These are phyloP conservation scores for Hippophae rhamnoides DNA, from an alignment of 306 rosid species.

Conservation along the genomic window DNA sequence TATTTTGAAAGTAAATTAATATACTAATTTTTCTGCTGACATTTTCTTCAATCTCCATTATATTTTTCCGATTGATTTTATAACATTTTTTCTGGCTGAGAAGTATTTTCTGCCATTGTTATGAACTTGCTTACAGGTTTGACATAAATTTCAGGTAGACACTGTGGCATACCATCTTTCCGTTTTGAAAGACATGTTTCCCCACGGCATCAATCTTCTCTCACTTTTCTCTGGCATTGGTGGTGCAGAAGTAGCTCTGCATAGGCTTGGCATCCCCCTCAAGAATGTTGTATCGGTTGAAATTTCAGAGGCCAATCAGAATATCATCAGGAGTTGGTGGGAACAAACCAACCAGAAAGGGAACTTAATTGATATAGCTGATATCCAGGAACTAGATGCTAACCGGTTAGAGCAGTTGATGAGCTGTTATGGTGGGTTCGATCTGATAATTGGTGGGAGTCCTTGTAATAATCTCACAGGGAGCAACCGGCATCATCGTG, in stretches of 20 bases:
- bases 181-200: constrained; percentile 59
- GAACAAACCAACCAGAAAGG: constrained; percentile 85
- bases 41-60: too few species aligned
- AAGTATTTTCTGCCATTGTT: too few species aligned
- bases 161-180: constrained; percentile 85
- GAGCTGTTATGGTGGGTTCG: not conserved
- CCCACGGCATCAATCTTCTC: constrained; percentile 64
- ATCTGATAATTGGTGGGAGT: constrained; percentile 2
- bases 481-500: not conserved
- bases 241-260: constrained; percentile 78
- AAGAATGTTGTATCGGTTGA: constrained; percentile 72
- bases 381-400: not conserved
- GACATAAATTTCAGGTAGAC: constrained; percentile 57
- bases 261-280: constrained; percentile 58
- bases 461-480: constrained; percentile 2
- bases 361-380: constrained; percentile 3
- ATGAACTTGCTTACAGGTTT: not conserved
- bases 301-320: constrained; percentile 52
- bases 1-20: not conserved
- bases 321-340: constrained; percentile 80
- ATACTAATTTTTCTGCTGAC: not conserved
- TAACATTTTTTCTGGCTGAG: too few species aligned
- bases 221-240: constrained; percentile 91
- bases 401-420: not conserved
- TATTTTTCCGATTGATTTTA: too few species aligned